Evolutionary conservation across 2,329 filamentous ascomycete species (phyloP), one percentile per base, ranked within the genome.

Genomic region (Pseudonectria buxi): DNA sequence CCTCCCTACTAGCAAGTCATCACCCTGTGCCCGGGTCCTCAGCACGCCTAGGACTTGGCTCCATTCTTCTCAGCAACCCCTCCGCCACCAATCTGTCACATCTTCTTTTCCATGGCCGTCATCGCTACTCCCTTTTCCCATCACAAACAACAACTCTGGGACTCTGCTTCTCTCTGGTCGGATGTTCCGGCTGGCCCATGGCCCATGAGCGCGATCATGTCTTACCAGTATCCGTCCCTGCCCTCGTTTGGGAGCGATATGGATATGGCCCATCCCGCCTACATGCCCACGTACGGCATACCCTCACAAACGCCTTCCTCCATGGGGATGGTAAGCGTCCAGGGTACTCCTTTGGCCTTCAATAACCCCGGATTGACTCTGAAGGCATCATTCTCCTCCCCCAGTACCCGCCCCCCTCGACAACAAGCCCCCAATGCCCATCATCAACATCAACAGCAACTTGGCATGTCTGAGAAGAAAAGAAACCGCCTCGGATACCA

Each of bases 401-500:
- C 71, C 47, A 67, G 65, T 53, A 61, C 68, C 41, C 63, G 62
- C 43, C 62, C 61, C 32, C 60, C 65, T 45, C 62, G 62, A 51
- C 59, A 51, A 42, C 51, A 55, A 35, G 55, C 57, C 26, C 34
- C 56, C 31, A 62, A 65, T 26, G 34, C 35, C 7, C 49, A 55
- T 14, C 18, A 22, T 22, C 53, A 54, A 13, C 35, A 45, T 14
- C 45, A 54, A 15, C 30, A 42, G 6, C 39, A 44, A 26, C 39
- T 62, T 35, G 57, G 56, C 15, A 50, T 61, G 22, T 48, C 63
- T n/a, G 63, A 77, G 40, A 77, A 72, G 60, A 72, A 67, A 41
- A 79, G 89, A 56, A 95, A 95, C 62, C 95, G 94, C 64, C 72
- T 96, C 42, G 90, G 90, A 26, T 96, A 96, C 58, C 90, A 95